Base-by-base conservation (phyloP, 169 alveolate species). In the Cystoisospora suis region DNA sequence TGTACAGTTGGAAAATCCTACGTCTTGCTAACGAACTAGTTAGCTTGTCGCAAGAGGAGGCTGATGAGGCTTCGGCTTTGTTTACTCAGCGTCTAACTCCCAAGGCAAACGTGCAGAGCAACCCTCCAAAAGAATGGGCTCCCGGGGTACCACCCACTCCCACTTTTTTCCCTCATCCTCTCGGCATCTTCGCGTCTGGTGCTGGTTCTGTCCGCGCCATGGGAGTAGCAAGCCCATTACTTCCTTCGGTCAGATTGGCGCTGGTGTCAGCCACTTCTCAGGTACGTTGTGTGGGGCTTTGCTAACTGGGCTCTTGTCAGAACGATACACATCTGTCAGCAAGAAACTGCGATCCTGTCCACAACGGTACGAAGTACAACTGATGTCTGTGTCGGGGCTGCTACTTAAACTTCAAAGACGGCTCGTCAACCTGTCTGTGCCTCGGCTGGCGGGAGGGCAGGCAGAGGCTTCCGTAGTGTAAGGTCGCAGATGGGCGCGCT, bases 201-300 rank as follows among this genome's bases (percentile, higher is more conserved):
- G 34, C 77, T 7, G 77, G 77, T 4, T 65, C 77, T 36, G 5
- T n/a, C 40, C 77, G 77, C 77, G 77, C 34, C 77, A 44, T 65
- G 6, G 77, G 77, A 1, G 77, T 65, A 12, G 42, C 45, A n/a
- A 1, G 12, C n/a, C 77, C 77, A 20, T 1, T 15, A 7, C 42
- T 65, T 65, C 77, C 42, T 12, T 36, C 42, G 42, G n/a, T 65
- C n/a, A 3, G 45, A n/a, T 7, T 20, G 42, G 1, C 77, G 6
- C 12, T 65, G 36, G 34, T 65, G 3, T n/a, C 12, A 15, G 77
- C 77, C 7, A 32, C 77, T 15, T 1, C 36, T 32, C 77, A 65
- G 7, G 77, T 65, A 65, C n/a, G 77, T 27, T 1, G 5, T 12
- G 45, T 12, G 5, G 27, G 42, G 0, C 38, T 44, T 49, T 9